phyloP scores from a whole-genome alignment of 2,329 filamentous ascomycete species.

The Diaporthe citriasiana region DNA sequence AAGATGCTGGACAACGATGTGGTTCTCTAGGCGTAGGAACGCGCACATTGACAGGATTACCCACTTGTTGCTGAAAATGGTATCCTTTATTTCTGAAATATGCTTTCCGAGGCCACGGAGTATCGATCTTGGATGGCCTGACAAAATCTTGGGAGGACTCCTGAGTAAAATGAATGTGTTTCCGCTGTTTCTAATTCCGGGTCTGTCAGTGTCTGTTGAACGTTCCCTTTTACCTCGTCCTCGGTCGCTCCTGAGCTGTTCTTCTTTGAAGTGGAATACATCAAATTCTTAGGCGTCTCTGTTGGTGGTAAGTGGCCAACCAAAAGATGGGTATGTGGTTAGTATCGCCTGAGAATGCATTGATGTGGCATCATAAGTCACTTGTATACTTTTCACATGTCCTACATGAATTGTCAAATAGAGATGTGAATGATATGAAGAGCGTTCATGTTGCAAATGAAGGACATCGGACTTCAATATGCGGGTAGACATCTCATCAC shows the following conservation, averaged over 20 bases:
- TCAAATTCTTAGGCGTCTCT: no score
- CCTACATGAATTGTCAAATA: neutral
- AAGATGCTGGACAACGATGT: neutral
- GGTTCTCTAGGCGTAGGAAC: neutral
- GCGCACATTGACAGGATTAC: neutral
- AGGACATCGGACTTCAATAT: neutral
- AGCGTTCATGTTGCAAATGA: neutral
- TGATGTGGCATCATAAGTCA: no score
- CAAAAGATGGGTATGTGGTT: no score
- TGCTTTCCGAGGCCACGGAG: neutral
- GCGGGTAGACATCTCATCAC: neutral
- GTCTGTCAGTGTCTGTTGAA: neutral
- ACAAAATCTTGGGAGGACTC: neutral
- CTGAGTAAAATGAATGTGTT: neutral
- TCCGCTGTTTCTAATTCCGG: neutral
- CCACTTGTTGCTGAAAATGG: neutral
- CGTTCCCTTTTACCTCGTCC: neutral
- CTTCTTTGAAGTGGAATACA: neutral
- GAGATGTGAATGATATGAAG: neutral
- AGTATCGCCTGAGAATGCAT: neutral
- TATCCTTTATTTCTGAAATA: neutral
- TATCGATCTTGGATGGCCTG: neutral
- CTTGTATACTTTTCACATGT: no score
- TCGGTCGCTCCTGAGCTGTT: no score
- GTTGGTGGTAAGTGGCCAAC: neutral